phyloP scores from a whole-genome alignment of 257 asterid species.

The Plantago elongata region DNA sequence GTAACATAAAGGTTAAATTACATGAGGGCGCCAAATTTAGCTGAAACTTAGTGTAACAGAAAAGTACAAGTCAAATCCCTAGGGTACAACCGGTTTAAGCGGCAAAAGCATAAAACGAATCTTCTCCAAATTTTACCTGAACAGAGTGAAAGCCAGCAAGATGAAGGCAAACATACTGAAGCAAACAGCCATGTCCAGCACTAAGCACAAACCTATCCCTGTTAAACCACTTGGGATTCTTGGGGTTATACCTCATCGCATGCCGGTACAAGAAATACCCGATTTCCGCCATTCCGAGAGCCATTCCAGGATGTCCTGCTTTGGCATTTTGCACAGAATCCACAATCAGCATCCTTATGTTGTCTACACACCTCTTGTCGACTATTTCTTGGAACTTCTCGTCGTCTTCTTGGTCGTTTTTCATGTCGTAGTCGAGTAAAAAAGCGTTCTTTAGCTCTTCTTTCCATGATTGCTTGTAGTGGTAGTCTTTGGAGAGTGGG shows the following conservation, averaged over 20 bases:
- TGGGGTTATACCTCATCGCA: conserved; percentile 35
- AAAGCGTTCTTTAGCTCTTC: conserved; percentile 31
- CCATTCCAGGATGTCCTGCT: conserved; percentile 66
- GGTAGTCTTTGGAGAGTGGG: conserved; percentile 19
- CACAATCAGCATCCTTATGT: conserved; percentile 44
- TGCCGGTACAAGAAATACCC: conserved; percentile 43
- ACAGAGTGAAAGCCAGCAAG: conserved; percentile 50
- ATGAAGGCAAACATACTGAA: conserved; percentile 61
- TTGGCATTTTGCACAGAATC: conserved; percentile 43
- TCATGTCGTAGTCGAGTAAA: conserved; percentile 10
- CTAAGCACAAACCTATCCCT: conserved; percentile 57
- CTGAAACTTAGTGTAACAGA: too few species aligned
- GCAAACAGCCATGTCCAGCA: conserved; percentile 58
- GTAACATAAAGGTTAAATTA: too few species aligned
- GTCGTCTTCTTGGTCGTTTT: conserved; percentile 12
- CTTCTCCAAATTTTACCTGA: conserved; percentile 27
- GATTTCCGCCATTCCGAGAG: conserved; percentile 46
- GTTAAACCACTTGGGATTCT: conserved; percentile 42
- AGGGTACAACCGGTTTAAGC: too few species aligned
- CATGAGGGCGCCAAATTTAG: too few species aligned
- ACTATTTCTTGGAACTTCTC: conserved; percentile 38
- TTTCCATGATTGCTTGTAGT: conserved; percentile 35
- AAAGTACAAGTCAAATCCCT: too few species aligned
- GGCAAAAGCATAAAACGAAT: too few species aligned
- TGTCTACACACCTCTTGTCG: conserved; percentile 42